Evolutionary conservation across 306 rosid genomes (phyloP).

Genomic region (Notholithocarpus densiflorus): DNA sequence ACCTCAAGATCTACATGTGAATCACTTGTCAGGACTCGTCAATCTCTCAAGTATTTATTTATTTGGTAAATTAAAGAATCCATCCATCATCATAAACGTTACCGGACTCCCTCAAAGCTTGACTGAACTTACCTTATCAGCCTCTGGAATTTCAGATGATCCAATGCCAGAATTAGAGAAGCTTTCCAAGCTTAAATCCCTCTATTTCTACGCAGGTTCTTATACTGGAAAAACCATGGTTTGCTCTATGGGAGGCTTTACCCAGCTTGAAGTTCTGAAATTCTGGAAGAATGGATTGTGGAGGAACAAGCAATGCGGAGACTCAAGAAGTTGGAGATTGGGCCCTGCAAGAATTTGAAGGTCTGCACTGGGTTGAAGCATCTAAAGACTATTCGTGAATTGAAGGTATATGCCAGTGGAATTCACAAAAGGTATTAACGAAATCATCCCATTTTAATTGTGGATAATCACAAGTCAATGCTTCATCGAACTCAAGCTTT

Average conservation of each 20-base stretch:
- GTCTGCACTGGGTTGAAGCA: slow-evolving; percentile 23
- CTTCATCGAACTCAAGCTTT: no score
- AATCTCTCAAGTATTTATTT: slow-evolving; percentile 30
- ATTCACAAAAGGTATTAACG: no score
- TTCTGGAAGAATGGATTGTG: neutral
- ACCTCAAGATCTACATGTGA: neutral
- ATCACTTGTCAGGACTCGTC: slow-evolving; percentile 11
- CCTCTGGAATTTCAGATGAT: no score
- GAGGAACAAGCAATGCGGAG: no score
- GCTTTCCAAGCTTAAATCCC: no score
- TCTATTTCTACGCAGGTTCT: neutral
- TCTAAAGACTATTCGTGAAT: neutral
- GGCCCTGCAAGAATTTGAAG: slow-evolving; percentile 8
- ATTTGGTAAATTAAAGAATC: slow-evolving; percentile 17
- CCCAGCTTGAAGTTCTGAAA: slow-evolving; percentile 30
- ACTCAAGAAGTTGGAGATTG: slow-evolving; percentile 25
- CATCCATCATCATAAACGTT: no score
- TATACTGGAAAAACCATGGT: slow-evolving; percentile 19
- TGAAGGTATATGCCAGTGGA: no score
- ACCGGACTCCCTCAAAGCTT: no score
- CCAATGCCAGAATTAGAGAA: no score
- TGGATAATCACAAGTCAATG: no score
- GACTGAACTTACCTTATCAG: no score
- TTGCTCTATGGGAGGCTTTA: slow-evolving; percentile 5
- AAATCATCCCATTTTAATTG: no score